Evolutionary conservation across 1,284 basidiomycete species (phyloP).

Genomic region (Ganoderma lingzhi): DNA sequence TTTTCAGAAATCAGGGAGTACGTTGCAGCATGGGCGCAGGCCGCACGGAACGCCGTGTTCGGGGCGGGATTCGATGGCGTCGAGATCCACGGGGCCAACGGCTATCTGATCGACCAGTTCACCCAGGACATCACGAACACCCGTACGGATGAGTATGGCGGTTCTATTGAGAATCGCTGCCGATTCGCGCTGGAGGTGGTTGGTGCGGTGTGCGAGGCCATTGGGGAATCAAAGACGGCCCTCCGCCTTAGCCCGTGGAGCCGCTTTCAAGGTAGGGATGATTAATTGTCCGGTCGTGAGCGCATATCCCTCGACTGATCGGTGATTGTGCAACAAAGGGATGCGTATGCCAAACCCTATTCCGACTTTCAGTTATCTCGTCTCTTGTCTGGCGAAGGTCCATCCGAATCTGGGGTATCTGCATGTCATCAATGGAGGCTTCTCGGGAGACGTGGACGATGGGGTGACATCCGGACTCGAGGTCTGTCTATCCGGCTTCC

Average conservation of each 20-base stretch:
- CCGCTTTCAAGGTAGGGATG: constrained; percentile 42
- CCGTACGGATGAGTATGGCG: constrained; percentile 68
- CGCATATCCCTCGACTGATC: neutral
- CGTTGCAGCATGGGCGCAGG: constrained; percentile 45
- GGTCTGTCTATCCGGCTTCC: neutral
- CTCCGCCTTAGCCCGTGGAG: constrained; percentile 66
- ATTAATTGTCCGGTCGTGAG: constrained; percentile 42
- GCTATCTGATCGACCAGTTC: constrained; percentile 54
- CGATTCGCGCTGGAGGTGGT: constrained; percentile 59
- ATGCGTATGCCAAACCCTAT: constrained; percentile 59
- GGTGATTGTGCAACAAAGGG: constrained; percentile 32
- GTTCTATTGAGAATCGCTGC: constrained; percentile 59
- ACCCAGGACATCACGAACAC: constrained; percentile 55
- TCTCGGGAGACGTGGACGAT: constrained; percentile 29
- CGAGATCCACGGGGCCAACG: constrained; percentile 44
- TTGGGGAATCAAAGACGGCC: constrained; percentile 52
- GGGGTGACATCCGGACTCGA: constrained; percentile 9
- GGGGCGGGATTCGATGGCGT: constrained; percentile 57
- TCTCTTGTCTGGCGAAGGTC: constrained; percentile 43
- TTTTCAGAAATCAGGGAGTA: constrained; percentile 52
- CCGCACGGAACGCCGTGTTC: constrained; percentile 52
- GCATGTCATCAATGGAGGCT: constrained; percentile 54
- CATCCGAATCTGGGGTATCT: constrained; percentile 64
- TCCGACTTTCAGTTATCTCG: constrained; percentile 51
- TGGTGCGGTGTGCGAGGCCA: constrained; percentile 53